Evolutionary conservation across 331 rosid species (phyloP).

Genomic region (Acacia pycnantha): DNA sequence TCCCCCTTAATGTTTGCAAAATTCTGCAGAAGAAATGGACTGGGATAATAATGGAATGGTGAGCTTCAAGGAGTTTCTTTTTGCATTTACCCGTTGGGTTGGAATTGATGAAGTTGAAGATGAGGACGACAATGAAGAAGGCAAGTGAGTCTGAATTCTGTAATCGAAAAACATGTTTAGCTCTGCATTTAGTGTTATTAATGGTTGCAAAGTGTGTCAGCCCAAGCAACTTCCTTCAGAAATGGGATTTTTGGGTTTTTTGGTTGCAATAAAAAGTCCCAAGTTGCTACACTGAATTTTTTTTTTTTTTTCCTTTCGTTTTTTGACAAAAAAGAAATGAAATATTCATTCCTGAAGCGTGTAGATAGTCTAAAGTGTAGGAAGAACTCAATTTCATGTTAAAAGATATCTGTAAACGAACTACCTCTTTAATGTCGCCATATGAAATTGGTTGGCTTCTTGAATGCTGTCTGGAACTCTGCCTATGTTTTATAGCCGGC

Average conservation of each 20-base stretch:
- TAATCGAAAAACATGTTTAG: background rate
- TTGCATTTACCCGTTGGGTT: slow-evolving; percentile 88
- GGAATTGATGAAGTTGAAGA: slow-evolving; percentile 87
- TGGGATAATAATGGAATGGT: slow-evolving; percentile 99
- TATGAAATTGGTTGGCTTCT: slow-evolving; percentile 21
- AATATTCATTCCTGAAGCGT: slow-evolving; percentile 20
- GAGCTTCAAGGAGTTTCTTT: slow-evolving; percentile 92
- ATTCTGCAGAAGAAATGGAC: slow-evolving; percentile 91
- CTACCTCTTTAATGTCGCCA: slow-evolving; percentile 20
- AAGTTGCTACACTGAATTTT: slow-evolving; percentile 27
- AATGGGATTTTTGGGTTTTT: slow-evolving; percentile 26
- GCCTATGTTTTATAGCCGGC: too few relatives aligned
- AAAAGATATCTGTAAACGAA: slow-evolving; percentile 21
- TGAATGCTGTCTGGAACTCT: background rate
- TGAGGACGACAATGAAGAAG: slow-evolving; percentile 44
- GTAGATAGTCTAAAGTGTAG: slow-evolving; percentile 39
- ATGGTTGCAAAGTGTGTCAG: slow-evolving; percentile 18
- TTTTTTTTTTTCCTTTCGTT: background rate
- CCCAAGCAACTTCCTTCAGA: slow-evolving; percentile 14
- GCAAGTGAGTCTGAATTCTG: slow-evolving; percentile 25
- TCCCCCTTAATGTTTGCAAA: background rate
- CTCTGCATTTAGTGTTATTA: slow-evolving; percentile 5
- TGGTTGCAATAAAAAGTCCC: slow-evolving; percentile 39
- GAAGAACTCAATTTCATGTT: slow-evolving; percentile 19
- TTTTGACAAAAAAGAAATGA: background rate